phyloP scores from a whole-genome alignment of 495 filamentous ascomycete genomes.

The Rhypophila decipiens region DNA sequence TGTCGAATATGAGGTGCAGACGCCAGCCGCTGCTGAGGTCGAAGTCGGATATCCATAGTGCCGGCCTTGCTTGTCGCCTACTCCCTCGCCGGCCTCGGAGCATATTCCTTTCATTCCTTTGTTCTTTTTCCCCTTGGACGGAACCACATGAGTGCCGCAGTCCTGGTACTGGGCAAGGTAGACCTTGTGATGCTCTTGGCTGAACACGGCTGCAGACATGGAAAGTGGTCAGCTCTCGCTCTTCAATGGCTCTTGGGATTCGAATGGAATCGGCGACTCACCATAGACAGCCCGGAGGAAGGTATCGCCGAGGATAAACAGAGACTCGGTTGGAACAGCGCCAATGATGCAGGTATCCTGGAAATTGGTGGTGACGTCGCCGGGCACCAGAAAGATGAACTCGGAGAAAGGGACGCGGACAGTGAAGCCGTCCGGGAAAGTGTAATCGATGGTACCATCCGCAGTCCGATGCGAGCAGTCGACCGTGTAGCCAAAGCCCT shows the following conservation, averaged over 20 bases:
- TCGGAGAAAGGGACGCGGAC: constrained; percentile 67
- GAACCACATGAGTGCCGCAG: constrained; percentile 16
- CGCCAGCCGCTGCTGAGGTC: background rate
- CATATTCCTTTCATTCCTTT: background rate
- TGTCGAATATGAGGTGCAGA: constrained; percentile 4
- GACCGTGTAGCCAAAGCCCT: constrained; percentile 36
- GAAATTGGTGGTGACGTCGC: constrained; percentile 11
- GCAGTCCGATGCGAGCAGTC: constrained; percentile 50
- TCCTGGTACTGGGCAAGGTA: constrained; percentile 14
- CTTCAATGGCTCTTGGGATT: background rate
- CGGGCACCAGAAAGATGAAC: constrained; percentile 52
- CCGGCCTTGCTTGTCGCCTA: no score
- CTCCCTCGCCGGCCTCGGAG: background rate
- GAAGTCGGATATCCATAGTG: no score
- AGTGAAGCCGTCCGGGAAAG: constrained; percentile 43
- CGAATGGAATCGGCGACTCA: background rate
- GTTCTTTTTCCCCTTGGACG: constrained; percentile 11
- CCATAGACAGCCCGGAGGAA: constrained; percentile 80
- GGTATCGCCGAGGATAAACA: constrained; percentile 62
- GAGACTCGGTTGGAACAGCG: constrained; percentile 23
- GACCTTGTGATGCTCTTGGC: constrained; percentile 19
- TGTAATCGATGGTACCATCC: constrained; percentile 53
- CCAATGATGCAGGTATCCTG: constrained; percentile 37
- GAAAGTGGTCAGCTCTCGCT: background rate
- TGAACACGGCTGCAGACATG: constrained; percentile 11